phyloP scores from a whole-genome alignment of 1,139 yeast genomes.

The Arxiozyma slooffiae region DNA sequence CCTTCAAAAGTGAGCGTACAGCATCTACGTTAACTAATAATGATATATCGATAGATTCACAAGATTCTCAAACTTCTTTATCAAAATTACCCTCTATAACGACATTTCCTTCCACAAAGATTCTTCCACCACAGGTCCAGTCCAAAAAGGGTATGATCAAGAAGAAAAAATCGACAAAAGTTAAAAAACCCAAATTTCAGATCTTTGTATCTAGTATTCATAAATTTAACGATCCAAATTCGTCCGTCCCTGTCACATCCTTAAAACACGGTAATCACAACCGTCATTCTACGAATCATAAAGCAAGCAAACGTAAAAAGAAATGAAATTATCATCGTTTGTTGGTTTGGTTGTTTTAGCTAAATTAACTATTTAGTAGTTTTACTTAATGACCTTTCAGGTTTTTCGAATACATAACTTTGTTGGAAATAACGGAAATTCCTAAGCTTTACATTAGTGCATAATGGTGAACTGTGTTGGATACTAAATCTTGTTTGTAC shows the following conservation, averaged over 20 bases:
- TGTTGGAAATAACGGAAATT: no score
- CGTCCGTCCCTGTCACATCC: slow-evolving; percentile 5
- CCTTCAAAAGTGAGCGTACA: slow-evolving; percentile 24
- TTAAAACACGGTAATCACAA: neutral
- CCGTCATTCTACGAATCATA: slow-evolving; percentile 3
- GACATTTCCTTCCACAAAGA: slow-evolving; percentile 6
- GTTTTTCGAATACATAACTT: neutral
- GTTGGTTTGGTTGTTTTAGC: neutral
- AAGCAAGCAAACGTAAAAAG: slow-evolving; percentile 8
- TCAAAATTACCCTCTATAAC: slow-evolving; percentile 3
- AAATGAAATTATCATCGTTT: neutral
- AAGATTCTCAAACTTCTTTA: neutral
- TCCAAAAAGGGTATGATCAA: slow-evolving; percentile 3
- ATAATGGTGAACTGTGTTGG: slow-evolving; percentile 8
- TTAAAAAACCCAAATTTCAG: slow-evolving; percentile 28
- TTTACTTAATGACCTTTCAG: neutral
- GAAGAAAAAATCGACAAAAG: slow-evolving; percentile 15
- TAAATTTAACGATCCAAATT: slow-evolving; percentile 21
- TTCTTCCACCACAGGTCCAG: slow-evolving; percentile 4
- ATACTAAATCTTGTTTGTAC: slow-evolving; percentile 3
- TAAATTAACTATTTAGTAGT: neutral
- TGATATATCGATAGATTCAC: neutral
- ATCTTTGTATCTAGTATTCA: slow-evolving; percentile 30
- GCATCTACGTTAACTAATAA: slow-evolving; percentile 1
- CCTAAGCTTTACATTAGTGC: slow-evolving; percentile 7